A percentile compares a stretch with the other conserved stretches of the same genome.
Evolutionary conservation across 331 rosid genomes (phyloP).

Genomic region (Cydonia oblonga): DNA sequence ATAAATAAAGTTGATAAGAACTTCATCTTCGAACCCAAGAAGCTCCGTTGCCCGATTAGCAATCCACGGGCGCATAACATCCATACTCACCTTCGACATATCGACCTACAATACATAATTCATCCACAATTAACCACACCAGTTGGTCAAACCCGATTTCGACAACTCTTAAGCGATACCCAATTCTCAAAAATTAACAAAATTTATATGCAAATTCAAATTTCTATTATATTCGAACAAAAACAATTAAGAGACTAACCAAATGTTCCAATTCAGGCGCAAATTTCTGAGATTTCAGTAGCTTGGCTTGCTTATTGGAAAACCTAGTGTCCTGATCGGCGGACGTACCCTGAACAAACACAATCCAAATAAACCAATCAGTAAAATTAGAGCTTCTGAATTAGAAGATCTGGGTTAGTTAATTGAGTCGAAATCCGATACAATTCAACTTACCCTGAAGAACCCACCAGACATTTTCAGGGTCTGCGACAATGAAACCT

Average conservation of each 20-base stretch:
- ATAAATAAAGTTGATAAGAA: conserved; percentile 88
- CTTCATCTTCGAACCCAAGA: conserved; percentile 99
- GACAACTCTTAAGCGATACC: not conserved
- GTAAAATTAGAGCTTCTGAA: not conserved
- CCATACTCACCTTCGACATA: conserved; percentile 87
- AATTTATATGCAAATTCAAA: not conserved
- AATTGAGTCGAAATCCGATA: conserved; percentile 10
- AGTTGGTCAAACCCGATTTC: not conserved
- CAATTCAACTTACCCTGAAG: conserved; percentile 54
- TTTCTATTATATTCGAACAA: not conserved
- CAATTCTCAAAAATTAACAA: not conserved
- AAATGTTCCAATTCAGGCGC: conserved; percentile 82
- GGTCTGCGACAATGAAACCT: conserved; percentile 14
- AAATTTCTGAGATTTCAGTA: conserved; percentile 89
- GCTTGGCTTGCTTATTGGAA: conserved; percentile 95
- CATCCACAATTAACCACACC: conserved; percentile 10
- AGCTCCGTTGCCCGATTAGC: conserved; percentile 81
- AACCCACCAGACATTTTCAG: conserved; percentile 92
- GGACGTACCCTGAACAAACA: conserved; percentile 65
- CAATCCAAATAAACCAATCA: not conserved
- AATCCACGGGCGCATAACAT: conserved; percentile 85
- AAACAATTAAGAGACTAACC: conserved; percentile 36
- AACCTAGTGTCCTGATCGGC: conserved; percentile 98
- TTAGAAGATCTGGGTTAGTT: conserved; percentile 11
- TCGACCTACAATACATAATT: conserved; percentile 53